These are phyloP conservation scores for Oryza punctata DNA, from an alignment of 176 grass and related monocot genomes.

Conservation along the genomic window DNA sequence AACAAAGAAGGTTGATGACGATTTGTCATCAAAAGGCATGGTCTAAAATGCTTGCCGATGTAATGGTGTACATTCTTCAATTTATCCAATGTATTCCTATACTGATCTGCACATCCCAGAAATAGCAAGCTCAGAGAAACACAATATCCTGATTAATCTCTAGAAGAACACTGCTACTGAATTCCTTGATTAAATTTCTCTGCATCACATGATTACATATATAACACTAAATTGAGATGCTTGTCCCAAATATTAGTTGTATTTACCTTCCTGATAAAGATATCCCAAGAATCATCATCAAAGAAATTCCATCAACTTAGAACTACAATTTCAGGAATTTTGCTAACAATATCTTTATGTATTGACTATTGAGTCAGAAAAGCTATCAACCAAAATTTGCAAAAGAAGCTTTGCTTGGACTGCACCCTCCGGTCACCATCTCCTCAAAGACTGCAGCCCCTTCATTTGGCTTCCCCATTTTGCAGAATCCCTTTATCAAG, in stretches of 20 bases:
- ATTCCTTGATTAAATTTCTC: not conserved
- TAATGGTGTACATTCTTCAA: too few relatives aligned
- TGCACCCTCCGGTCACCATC: too few relatives aligned
- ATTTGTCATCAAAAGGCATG: not conserved
- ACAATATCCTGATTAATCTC: conserved; percentile 1
- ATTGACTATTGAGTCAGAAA: conserved; percentile 40
- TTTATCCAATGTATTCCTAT: not conserved
- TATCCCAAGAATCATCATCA: conserved; percentile 50
- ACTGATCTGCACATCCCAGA: not conserved
- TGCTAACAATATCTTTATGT: conserved; percentile 32
- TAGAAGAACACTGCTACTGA: not conserved
- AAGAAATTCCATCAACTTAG: conserved; percentile 25
- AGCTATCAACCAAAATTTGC: conserved; percentile 45
- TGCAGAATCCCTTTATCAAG: conserved; percentile 60
- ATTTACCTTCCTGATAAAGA: conserved; percentile 53
- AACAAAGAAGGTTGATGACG: not conserved
- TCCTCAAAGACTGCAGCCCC: conserved; percentile 31
- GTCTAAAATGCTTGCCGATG: not conserved
- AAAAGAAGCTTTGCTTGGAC: conserved; percentile 21
- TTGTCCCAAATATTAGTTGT: conserved; percentile 22
- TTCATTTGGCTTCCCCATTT: conserved; percentile 45
- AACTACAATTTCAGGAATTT: conserved; percentile 42
- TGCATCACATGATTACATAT: conserved; percentile 31
- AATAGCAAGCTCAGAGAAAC: not conserved
- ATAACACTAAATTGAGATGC: conserved; percentile 36